Evolutionary conservation across 371 early-diverging fungal genomes (phyloP), one percentile per base, ranked within the genome.

Genomic region (Mortierella sp.): DNA sequence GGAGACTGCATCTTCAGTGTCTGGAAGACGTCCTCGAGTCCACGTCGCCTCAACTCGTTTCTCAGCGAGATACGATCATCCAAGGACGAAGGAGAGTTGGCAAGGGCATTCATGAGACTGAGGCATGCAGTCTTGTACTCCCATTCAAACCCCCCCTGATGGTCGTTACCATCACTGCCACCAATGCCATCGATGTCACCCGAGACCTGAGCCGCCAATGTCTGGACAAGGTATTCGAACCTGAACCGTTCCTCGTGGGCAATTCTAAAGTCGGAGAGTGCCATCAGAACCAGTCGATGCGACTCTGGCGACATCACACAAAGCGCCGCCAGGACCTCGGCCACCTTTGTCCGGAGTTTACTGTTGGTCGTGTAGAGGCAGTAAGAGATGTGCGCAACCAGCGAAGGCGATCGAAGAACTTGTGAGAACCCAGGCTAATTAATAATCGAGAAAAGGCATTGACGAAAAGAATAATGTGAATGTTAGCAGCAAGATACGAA

Each of bases 231-330:
- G 19, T 90, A 87, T 53, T 92, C 91, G 80, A 93, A 93, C 45
- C 93, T 86, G 71, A 88, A 93, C 24, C 90, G 88, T 47, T 93
- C 93, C 13, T 90, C 90, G 65, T 87, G 88, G 39, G 85, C 77
- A 3, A 85, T 71, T 24, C 86, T 79, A 39, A 92, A 87, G 45
- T 91, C 90, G 1, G 92, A 91, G 10, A 93, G 77, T 2, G 89
- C 85, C 37, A 84, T 75, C 26, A 92, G 55, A 0, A 91, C 87
- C 4, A 79, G 72, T 26, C 85, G 77, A 80, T 93, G 88, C 5
- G 90, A 90, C 26, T 79, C 79, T 9, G 86, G 79, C 0, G 91
- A 89, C 40, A 86, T 73, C 37, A 89, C 79, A 79, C 92, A 93
- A 16, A 92, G 76, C 4, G 88, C 86, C 0, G 88, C 86, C 24